Conservation (phyloP, 371 early-diverging fungal species). For the Syncephalis fuscata region DNA sequence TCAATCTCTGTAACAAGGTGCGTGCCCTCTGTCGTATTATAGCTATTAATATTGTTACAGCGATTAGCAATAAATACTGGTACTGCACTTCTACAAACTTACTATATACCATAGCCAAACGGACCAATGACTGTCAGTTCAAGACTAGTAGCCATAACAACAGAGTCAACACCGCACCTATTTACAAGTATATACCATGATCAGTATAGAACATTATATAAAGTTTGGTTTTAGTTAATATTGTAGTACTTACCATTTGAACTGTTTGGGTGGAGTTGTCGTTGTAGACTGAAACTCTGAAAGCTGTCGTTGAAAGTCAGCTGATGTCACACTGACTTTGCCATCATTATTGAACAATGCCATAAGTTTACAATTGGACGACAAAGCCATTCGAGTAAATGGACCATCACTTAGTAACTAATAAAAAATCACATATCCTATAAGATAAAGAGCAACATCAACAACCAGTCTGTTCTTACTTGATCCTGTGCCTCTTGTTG, state of each 20-base stretch:
- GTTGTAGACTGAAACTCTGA: slow-evolving; percentile 68
- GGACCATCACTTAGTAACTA: slow-evolving; percentile 79
- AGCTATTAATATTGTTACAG: slow-evolving; percentile 16
- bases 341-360: slow-evolving; percentile 70
- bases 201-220: too few species aligned
- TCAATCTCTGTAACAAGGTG: slow-evolving; percentile 79
- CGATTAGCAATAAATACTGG: background rate
- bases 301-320: slow-evolving; percentile 83
- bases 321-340: slow-evolving; percentile 82
- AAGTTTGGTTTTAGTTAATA: background rate
- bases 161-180: slow-evolving; percentile 93
- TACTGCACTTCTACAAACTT: slow-evolving; percentile 2
- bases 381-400: slow-evolving; percentile 68
- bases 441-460: background rate
- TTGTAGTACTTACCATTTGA: slow-evolving; percentile 50
- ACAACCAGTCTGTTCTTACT: slow-evolving; percentile 26
- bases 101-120: slow-evolving; percentile 79
- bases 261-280: slow-evolving; percentile 47
- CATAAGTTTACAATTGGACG: slow-evolving; percentile 84
- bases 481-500: slow-evolving; percentile 68
- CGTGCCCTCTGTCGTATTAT: slow-evolving; percentile 60
- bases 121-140: slow-evolving; percentile 82
- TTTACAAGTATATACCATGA: background rate
- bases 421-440: background rate
- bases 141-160: slow-evolving; percentile 67